Conservation (phyloP, 495 filamentous ascomycete species). For the Hypoxylon intermedium region DNA sequence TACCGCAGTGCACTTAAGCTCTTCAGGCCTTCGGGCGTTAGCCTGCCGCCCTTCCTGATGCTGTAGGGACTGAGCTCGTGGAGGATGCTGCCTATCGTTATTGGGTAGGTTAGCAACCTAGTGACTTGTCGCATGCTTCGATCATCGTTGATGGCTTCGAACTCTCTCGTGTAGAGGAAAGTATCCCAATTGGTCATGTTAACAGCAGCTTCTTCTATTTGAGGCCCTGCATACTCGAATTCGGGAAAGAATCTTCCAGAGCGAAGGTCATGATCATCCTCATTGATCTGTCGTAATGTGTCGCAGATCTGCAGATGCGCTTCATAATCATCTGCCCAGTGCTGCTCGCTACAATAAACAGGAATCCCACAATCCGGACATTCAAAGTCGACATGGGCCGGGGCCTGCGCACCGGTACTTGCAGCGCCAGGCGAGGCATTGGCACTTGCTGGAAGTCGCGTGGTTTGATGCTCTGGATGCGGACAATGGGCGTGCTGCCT, state of each 20-base stretch:
- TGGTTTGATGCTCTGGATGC: conserved; percentile 80
- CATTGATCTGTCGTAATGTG: conserved; percentile 86
- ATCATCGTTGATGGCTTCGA: conserved; percentile 85
- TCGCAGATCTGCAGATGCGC: conserved; percentile 92
- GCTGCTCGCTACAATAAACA: conserved; percentile 88
- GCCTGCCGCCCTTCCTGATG: conserved; percentile 70
- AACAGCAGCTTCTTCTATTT: conserved; percentile 87
- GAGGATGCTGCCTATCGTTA: conserved; percentile 87
- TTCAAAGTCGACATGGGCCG: conserved; percentile 86
- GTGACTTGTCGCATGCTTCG: conserved; percentile 89
- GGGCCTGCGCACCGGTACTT: conserved; percentile 60
- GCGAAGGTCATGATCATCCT: conserved; percentile 95
- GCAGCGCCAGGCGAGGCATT: conserved; percentile 59
- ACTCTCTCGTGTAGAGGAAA: conserved; percentile 86
- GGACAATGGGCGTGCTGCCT: conserved; percentile 91
- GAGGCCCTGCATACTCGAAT: conserved; percentile 85
- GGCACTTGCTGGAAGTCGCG: conserved; percentile 67
- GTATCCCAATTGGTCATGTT: conserved; percentile 99
- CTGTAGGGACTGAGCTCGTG: conserved; percentile 94
- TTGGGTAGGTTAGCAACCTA: conserved; percentile 87
- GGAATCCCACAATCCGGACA: conserved; percentile 97
- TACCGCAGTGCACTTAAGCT: conserved; percentile 93
- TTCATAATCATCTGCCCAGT: conserved; percentile 96
- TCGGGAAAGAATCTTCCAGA: conserved; percentile 92
- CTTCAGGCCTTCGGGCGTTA: conserved; percentile 88